A percentile compares a stretch with the other conserved stretches of the same genome.
These are phyloP conservation scores for Cryptococcus amylolentus DNA, from an alignment of 1,284 basidiomycete genomes.

Conservation along the genomic window DNA sequence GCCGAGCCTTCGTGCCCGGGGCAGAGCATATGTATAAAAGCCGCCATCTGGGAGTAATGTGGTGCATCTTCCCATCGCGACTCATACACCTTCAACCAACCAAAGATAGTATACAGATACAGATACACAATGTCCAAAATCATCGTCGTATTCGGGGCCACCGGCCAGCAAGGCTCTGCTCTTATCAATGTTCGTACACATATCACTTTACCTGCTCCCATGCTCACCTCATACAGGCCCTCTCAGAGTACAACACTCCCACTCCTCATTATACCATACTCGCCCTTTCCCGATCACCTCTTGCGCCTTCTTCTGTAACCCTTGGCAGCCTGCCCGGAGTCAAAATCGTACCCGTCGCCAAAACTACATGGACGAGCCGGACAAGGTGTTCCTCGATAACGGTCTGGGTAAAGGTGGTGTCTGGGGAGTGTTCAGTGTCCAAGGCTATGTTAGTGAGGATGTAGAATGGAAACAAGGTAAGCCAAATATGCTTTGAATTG, in stretches of 20 bases:
- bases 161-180: conserved; percentile 27
- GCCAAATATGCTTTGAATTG: conserved; percentile 1
- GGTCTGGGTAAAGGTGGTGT: conserved; percentile 20
- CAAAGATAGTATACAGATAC: background rate
- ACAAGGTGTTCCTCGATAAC: conserved; percentile 14
- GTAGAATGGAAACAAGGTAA: conserved; percentile 24
- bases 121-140: background rate
- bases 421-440: conserved; percentile 27
- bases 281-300: conserved; percentile 21
- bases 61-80: too few relatives aligned
- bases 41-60: too few relatives aligned
- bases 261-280: conserved; percentile 18
- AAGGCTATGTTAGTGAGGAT: conserved; percentile 23
- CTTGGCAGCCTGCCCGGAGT: conserved; percentile 28
- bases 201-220: background rate
- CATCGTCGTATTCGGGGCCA: conserved; percentile 35
- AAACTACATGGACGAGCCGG: conserved; percentile 27
- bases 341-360: conserved; percentile 15
- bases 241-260: conserved; percentile 16
- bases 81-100: background rate
- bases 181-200: conserved; percentile 21
- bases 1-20: too few relatives aligned
- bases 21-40: too few relatives aligned
- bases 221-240: conserved; percentile 9
- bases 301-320: conserved; percentile 9